These are phyloP conservation scores for Pichia thaimueangensis DNA, from an alignment of 805 yeast species.

Conservation along the genomic window DNA sequence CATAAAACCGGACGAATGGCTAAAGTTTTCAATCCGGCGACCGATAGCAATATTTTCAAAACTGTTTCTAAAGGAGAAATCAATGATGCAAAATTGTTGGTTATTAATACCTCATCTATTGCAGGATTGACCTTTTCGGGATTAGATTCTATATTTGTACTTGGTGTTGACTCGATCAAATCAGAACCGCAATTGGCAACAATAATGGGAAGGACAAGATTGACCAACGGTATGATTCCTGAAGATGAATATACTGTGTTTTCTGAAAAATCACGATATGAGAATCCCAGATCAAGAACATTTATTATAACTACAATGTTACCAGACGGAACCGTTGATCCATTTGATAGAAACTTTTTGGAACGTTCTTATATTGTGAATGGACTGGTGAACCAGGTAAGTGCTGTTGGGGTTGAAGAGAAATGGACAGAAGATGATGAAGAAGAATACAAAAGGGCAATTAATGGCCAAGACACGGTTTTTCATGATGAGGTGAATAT, in stretches of 20 bases:
- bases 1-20: constrained; percentile 12
- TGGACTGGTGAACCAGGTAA: constrained; percentile 23
- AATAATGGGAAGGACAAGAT: constrained; percentile 26
- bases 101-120: constrained; percentile 22
- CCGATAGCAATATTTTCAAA: constrained; percentile 16
- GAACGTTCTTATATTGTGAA: constrained; percentile 25
- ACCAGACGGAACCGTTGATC: constrained; percentile 13
- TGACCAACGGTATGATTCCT: constrained; percentile 16
- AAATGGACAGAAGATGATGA: constrained; percentile 12
- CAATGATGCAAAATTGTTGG: constrained; percentile 16
- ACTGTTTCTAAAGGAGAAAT: neutral
- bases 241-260: constrained; percentile 15
- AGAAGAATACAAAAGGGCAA: constrained; percentile 7
- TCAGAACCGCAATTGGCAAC: constrained; percentile 18
- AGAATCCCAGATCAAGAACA: constrained; percentile 13
- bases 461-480: constrained; percentile 11
- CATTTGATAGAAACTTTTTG: constrained; percentile 27
- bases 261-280: constrained; percentile 3
- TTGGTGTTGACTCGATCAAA: constrained; percentile 30
- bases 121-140: constrained; percentile 26
- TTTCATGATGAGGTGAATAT: neutral
- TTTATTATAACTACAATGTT: constrained; percentile 22
- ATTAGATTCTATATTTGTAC: constrained; percentile 21
- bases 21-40: constrained; percentile 12
- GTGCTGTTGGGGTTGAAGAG: constrained; percentile 20